Conservation (phyloP, 345 rosid species). For the Linum trigynum region DNA sequence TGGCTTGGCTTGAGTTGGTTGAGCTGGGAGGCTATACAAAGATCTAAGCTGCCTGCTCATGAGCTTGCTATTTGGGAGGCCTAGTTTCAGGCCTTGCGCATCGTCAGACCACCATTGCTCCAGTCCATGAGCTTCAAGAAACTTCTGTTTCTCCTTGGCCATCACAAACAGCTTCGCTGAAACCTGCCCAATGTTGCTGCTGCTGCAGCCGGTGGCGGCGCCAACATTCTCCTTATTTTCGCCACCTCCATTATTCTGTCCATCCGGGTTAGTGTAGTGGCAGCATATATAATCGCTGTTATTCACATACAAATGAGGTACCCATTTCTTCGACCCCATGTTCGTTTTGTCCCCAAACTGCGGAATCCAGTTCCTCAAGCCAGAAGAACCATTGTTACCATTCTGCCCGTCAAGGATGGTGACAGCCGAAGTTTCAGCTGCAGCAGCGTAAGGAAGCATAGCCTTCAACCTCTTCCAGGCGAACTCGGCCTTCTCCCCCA, state of each 20-base stretch:
- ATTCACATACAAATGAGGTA: constrained; percentile 80
- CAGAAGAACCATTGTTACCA: neutral
- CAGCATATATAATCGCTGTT: constrained; percentile 90
- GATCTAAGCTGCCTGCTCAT: constrained; percentile 86
- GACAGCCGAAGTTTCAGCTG: constrained; percentile 3
- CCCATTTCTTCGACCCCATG: constrained; percentile 58
- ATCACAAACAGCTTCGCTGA: constrained; percentile 84
- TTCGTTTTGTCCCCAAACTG: constrained; percentile 15
- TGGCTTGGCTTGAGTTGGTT: constrained; percentile 17
- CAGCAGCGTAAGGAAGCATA: constrained; percentile 50
- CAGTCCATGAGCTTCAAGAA: constrained; percentile 86
- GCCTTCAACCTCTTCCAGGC: constrained; percentile 75
- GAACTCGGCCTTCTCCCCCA: constrained; percentile 66
- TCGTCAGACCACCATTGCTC: constrained; percentile 99
- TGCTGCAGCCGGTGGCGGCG: constrained; percentile 8
- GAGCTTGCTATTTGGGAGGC: constrained; percentile 58
- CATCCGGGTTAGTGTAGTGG: constrained; percentile 52
- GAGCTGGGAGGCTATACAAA: constrained; percentile 47
- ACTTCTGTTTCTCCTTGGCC: constrained; percentile 90
- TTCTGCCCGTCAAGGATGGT: neutral
- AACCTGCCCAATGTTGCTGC: constrained; percentile 21
- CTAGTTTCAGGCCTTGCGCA: constrained; percentile 51
- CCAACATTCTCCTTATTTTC: constrained; percentile 41
- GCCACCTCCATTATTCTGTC: constrained; percentile 21
- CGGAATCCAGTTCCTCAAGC: constrained; percentile 19